These are phyloP conservation scores for Tulasnella sp. DNA, from an alignment of 768 basidiomycete species.

Conservation along the genomic window DNA sequence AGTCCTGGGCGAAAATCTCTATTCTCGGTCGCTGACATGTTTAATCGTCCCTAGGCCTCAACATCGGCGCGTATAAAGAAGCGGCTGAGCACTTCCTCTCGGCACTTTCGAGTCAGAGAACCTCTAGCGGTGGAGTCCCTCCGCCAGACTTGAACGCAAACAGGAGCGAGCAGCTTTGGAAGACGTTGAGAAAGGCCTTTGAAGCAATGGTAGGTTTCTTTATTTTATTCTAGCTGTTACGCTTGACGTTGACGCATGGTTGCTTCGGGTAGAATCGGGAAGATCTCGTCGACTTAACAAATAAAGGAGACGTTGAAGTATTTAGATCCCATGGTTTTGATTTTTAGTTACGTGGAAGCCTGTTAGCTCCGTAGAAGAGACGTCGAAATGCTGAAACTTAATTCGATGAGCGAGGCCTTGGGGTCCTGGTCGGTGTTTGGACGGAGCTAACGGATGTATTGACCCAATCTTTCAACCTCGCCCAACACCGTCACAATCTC, in stretches of 20 bases:
- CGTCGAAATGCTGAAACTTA: too few relatives aligned
- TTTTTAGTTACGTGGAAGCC: conserved; percentile 50
- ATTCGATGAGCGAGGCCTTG: not conserved
- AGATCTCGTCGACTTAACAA: conserved; percentile 76
- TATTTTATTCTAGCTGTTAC: not conserved
- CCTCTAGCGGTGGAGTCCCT: not conserved
- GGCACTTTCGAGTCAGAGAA: conserved; percentile 68
- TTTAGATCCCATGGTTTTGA: conserved; percentile 89
- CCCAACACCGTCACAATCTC: not conserved
- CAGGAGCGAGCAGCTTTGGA: conserved; percentile 84
- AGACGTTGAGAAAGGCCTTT: conserved; percentile 79
- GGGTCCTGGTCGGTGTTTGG: too few relatives aligned
- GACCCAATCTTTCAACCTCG: not conserved
- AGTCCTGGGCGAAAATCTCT: too few relatives aligned
- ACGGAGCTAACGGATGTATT: not conserved
- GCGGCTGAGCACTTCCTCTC: conserved; percentile 94
- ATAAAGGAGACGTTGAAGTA: conserved; percentile 58
- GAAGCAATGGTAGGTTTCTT: conserved; percentile 62
- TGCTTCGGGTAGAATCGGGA: conserved; percentile 57
- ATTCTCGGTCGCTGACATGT: not conserved
- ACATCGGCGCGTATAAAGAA: conserved; percentile 92
- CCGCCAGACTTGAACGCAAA: conserved; percentile 37
- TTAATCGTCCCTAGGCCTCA: conserved; percentile 59
- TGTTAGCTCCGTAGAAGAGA: not conserved
- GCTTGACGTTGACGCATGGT: not conserved